These are phyloP conservation scores for Ogataea chonburiensis DNA, from an alignment of 805 yeast species.

Conservation along the genomic window DNA sequence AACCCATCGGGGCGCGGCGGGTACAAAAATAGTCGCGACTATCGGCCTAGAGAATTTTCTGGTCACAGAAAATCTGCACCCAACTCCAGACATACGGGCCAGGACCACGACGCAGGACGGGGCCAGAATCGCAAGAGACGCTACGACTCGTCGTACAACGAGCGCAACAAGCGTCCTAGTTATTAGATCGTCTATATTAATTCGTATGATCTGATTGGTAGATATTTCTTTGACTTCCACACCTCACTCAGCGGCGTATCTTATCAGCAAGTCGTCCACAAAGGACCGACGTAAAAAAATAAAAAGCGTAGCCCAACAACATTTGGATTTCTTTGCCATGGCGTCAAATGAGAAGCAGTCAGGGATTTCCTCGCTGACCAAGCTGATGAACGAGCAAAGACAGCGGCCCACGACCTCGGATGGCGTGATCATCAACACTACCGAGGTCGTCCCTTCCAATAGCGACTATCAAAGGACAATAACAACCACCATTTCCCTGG, in stretches of 20 bases:
- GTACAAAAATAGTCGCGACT: conserved; percentile 12
- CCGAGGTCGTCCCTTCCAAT: conserved; percentile 16
- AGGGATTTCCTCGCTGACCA: conserved; percentile 35
- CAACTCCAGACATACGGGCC: conserved; percentile 5
- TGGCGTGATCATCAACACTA: conserved; percentile 19
- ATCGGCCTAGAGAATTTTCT: conserved; percentile 6
- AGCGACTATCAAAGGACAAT: conserved; percentile 29
- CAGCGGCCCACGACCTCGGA: conserved; percentile 19
- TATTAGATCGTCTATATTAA: conserved; percentile 10
- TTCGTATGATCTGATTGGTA: conserved; percentile 8
- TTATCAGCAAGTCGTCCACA: conserved; percentile 14
- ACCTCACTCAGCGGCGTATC: conserved; percentile 15
- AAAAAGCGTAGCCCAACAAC: conserved; percentile 3
- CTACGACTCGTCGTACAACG: conserved; percentile 13
- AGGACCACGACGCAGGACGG: conserved; percentile 7
- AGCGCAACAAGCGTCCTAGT: conserved; percentile 16
- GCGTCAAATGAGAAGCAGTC: conserved; percentile 20
- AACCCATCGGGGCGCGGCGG: conserved; percentile 7
- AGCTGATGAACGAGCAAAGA: conserved; percentile 33
- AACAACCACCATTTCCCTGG: conserved; percentile 36
- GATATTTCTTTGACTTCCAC: conserved; percentile 3
- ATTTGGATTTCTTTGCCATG: conserved; percentile 3
- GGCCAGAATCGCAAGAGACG: conserved; percentile 14
- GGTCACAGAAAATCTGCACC: conserved; percentile 8
- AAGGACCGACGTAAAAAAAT: conserved; percentile 3